A percentile compares a stretch with the other conserved stretches of the same genome.
Evolutionary conservation across 2,329 filamentous ascomycete genomes (phyloP).

Genomic region (Aspergillus sojae): DNA sequence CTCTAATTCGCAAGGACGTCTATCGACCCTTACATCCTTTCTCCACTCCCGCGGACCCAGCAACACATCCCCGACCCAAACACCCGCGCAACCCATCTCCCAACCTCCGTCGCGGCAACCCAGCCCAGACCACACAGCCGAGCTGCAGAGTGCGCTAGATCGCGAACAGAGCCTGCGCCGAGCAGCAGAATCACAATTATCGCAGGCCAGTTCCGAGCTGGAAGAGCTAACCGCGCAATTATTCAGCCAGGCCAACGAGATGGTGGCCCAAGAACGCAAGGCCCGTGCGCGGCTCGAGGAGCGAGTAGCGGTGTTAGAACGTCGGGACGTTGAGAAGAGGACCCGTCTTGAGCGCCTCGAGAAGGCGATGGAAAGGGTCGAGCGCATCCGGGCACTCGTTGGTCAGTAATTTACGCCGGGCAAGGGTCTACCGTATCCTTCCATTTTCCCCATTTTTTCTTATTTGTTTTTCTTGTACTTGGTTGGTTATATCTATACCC

Average conservation of each 20-base stretch:
- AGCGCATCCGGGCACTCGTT: conserved; percentile 59
- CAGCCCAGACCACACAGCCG: conserved; percentile 33
- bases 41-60: conserved; percentile 43
- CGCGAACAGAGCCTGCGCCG: conserved; percentile 58
- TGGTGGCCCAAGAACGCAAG: conserved; percentile 65
- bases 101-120: conserved; percentile 27
- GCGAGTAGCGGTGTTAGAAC: conserved; percentile 49
- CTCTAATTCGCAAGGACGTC: conserved; percentile 34
- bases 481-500: conserved; percentile 6
- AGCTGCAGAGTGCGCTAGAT: conserved; percentile 57
- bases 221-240: conserved; percentile 63
- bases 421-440: background rate
- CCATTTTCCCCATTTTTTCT: background rate
- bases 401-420: conserved; percentile 28
- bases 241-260: conserved; percentile 67
- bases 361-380: conserved; percentile 59
- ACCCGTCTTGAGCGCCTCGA: conserved; percentile 58
- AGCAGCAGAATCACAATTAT: conserved; percentile 59
- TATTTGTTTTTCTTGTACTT: background rate
- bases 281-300: conserved; percentile 57
- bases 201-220: conserved; percentile 59
- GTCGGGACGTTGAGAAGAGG: conserved; percentile 53
- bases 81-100: conserved; percentile 12
- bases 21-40: conserved; percentile 42
- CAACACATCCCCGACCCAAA: conserved; percentile 30